Conservation (phyloP, 768 basidiomycete species). For the Saitozyma podzolica region DNA sequence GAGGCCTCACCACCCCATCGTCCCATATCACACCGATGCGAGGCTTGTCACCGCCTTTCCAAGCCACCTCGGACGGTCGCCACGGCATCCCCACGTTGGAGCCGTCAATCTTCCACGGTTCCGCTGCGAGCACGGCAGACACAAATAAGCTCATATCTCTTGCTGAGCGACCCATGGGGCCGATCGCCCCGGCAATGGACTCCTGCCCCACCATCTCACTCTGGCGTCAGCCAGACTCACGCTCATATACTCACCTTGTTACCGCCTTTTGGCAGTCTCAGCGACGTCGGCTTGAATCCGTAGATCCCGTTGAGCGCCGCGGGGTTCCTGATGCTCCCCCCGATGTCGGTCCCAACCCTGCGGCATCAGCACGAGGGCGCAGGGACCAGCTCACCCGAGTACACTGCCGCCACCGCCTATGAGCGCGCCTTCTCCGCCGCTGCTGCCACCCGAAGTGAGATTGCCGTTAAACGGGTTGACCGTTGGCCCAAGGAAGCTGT, state of each 20-base stretch:
- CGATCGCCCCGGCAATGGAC: constrained; percentile 19
- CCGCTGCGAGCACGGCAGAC: constrained; percentile 8
- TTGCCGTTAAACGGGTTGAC: constrained; percentile 35
- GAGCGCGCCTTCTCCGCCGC: constrained; percentile 43
- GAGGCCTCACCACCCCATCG: constrained; percentile 38
- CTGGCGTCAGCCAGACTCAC: not conserved
- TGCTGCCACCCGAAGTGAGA: constrained; percentile 35
- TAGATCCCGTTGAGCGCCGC: constrained; percentile 24
- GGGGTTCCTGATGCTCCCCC: constrained; percentile 28
- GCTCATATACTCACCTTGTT: constrained; percentile 8
- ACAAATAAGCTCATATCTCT: constrained; percentile 30
- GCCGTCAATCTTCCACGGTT: constrained; percentile 22
- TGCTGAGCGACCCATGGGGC: constrained; percentile 22
- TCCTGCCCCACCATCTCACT: constrained; percentile 16
- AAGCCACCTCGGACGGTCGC: constrained; percentile 12
- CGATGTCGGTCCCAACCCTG: constrained; percentile 33
- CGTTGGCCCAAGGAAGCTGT: constrained; percentile 28
- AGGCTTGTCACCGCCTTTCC: constrained; percentile 7
- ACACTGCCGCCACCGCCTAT: constrained; percentile 20
- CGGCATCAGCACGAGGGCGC: constrained; percentile 3
- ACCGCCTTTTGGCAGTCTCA: constrained; percentile 22
- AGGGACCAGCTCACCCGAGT: no score
- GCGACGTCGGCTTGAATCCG: constrained; percentile 30
- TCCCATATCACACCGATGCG: constrained; percentile 34
- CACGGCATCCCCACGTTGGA: constrained; percentile 25